Evolutionary conservation across 23 red algal genomes (phyloP).

Genomic region (Agarophyton chilense): DNA sequence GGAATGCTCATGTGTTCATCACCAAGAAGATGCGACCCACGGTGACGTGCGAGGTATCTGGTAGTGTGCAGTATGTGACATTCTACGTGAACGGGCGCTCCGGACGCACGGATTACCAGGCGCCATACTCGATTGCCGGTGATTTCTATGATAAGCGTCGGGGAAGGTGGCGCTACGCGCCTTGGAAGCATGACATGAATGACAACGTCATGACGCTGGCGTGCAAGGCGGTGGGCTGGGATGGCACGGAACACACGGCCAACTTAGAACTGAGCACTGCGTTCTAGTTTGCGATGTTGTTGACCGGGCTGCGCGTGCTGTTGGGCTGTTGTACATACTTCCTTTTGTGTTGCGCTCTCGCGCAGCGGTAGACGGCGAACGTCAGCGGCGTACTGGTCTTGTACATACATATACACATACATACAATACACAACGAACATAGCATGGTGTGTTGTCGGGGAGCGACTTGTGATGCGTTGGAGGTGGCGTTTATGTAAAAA

Average conservation of each 20-base stretch:
- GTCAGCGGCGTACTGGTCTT: no score
- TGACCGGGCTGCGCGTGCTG: no score
- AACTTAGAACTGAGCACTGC: slow-evolving; percentile 47
- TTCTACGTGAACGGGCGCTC: slow-evolving; percentile 34
- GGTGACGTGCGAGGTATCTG: slow-evolving; percentile 51
- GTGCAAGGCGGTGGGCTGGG: slow-evolving; percentile 25
- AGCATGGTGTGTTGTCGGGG: no score
- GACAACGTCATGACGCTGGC: slow-evolving; percentile 27
- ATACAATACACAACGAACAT: no score
- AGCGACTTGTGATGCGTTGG: no score
- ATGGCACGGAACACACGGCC: slow-evolving; percentile 41
- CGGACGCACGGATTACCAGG: background rate
- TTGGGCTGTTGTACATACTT: no score
- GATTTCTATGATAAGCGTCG: slow-evolving; percentile 25
- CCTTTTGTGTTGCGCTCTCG: no score
- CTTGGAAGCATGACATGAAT: slow-evolving; percentile 38
- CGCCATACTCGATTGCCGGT: slow-evolving; percentile 48
- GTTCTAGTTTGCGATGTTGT: background rate
- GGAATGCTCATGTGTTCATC: slow-evolving; percentile 20
- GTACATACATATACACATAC: no score
- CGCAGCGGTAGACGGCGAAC: no score
- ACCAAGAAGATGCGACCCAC: slow-evolving; percentile 37
- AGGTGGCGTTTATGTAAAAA: no score
- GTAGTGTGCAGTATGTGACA: slow-evolving; percentile 18
- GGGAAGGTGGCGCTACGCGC: slow-evolving; percentile 10